Evolutionary conservation across 139 green algal species (phyloP).

Genomic region (Chlamydomonas sp.): DNA sequence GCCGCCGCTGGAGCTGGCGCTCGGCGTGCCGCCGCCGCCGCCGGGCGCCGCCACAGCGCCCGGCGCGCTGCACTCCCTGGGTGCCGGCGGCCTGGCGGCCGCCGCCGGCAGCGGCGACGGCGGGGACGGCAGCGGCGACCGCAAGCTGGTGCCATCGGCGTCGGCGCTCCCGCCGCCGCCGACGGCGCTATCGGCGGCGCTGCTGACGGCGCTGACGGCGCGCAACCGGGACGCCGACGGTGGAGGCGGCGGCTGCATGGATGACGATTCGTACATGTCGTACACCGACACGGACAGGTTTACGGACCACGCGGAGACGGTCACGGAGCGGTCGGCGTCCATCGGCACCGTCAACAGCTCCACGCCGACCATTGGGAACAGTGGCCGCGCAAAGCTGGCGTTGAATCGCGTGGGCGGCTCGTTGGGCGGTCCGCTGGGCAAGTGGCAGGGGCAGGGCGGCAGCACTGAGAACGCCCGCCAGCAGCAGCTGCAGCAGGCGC

Average conservation of each 20-base stretch:
- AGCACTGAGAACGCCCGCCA: no score
- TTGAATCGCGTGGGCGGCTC: no score
- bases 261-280: neutral
- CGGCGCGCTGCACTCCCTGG: no score
- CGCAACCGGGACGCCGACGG: neutral
- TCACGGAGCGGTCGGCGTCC: neutral
- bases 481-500: no score
- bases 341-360: neutral
- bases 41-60: no score
- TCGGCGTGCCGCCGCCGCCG: neutral
- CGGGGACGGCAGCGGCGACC: neutral
- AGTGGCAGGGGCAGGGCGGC: no score
- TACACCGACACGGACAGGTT: conserved; percentile 12
- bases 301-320: conserved; percentile 10
- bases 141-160: neutral
- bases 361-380: neutral
- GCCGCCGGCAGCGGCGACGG: neutral
- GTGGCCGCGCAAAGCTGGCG: no score
- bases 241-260: neutral
- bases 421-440: no score
- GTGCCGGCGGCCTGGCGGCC: no score
- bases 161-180: conserved; percentile 14
- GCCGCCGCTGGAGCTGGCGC: conserved; percentile 26
- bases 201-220: conserved; percentile 20
- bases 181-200: conserved; percentile 10